Conservation (phyloP, 352 stramenopile genomes). For the Pythium insidiosum region DNA sequence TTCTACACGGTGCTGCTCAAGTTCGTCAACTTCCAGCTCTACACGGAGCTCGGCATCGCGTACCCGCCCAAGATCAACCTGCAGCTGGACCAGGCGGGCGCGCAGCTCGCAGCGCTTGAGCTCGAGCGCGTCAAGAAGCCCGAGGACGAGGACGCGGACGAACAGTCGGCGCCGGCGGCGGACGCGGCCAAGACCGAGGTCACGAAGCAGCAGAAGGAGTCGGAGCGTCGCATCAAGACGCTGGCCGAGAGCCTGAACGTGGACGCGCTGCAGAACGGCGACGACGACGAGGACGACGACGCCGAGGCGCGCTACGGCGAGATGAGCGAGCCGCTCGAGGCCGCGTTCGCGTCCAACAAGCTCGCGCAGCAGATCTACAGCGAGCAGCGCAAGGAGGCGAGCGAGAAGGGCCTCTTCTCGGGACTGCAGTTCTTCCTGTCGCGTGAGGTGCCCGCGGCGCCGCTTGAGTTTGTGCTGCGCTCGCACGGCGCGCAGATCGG, state of each 20-base stretch:
- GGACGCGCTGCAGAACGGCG: constrained; percentile 36
- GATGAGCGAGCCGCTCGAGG: constrained; percentile 89
- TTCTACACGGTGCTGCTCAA: constrained; percentile 98
- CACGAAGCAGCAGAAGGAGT: constrained; percentile 82
- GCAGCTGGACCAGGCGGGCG: constrained; percentile 67
- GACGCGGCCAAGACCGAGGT: constrained; percentile 17
- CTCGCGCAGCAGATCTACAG: constrained; percentile 72
- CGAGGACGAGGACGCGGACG: constrained; percentile 18
- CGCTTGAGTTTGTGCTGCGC: constrained; percentile 94
- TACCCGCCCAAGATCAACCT: constrained; percentile 93
- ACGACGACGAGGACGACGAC: constrained; percentile 75
- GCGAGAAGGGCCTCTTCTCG: constrained; percentile 72
- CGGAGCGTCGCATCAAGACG: constrained; percentile 80
- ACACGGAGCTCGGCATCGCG: constrained; percentile 89
- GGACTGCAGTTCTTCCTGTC: constrained; percentile 88
- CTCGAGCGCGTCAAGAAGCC: constrained; percentile 41
- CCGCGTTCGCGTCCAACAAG: constrained; percentile 75
- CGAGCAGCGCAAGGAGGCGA: constrained; percentile 74
- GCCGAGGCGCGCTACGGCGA: constrained; percentile 52
- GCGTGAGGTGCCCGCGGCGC: constrained; percentile 92
- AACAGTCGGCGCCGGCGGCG: constrained; percentile 24
- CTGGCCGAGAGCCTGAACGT: constrained; percentile 30
- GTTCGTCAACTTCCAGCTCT: constrained; percentile 99
- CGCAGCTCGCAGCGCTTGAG: constrained; percentile 59
- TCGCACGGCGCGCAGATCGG: constrained; percentile 93